These are phyloP conservation scores for Alternaria arborescens DNA, from an alignment of 2,329 filamentous ascomycete species.

Conservation along the genomic window DNA sequence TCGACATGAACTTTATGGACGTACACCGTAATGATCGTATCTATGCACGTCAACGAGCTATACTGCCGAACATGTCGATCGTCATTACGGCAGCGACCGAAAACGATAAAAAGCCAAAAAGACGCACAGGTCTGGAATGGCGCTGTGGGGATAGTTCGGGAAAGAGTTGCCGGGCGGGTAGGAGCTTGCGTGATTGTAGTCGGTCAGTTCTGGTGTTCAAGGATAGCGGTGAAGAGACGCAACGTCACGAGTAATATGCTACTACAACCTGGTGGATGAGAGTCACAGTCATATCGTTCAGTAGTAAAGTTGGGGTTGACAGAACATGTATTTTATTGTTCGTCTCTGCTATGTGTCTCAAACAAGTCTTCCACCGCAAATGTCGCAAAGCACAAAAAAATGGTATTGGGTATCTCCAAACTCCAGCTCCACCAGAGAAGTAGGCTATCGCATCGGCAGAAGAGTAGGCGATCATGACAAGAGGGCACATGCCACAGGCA, in stretches of 20 bases:
- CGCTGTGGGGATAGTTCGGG: background rate
- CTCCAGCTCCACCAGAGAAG: slow-evolving; percentile 53
- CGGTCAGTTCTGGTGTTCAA: background rate
- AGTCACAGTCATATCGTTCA: background rate
- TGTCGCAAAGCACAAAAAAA: slow-evolving; percentile 1
- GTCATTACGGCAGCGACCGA: background rate
- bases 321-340: background rate
- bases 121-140: background rate
- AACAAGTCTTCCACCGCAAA: background rate
- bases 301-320: background rate
- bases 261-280: background rate
- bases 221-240: background rate
- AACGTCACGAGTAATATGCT: background rate
- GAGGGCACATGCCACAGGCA: slow-evolving; percentile 22
- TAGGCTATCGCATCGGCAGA: slow-evolving; percentile 9
- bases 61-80: background rate
- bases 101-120: background rate
- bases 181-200: background rate
- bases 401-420: slow-evolving; percentile 50
- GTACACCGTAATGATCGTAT: background rate
- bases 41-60: background rate
- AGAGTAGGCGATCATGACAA: slow-evolving; percentile 16
- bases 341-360: background rate
- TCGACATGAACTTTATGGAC: background rate
- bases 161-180: background rate